phyloP scores from a whole-genome alignment of 1,284 basidiomycete genomes.

The Microbotryum scabiosae region DNA sequence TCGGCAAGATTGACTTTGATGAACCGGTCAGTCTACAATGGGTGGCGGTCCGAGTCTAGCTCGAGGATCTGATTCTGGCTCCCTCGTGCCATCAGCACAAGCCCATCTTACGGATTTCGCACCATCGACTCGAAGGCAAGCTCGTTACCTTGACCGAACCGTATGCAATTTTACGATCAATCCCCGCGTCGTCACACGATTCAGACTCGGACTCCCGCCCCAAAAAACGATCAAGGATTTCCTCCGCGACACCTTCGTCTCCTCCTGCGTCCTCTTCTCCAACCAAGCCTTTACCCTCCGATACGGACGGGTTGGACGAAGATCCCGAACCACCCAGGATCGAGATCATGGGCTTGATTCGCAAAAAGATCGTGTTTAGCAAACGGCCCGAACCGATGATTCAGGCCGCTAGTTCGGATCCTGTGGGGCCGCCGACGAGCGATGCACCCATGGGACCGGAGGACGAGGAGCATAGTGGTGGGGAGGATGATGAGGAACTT shows the following conservation, averaged over 20 bases:
- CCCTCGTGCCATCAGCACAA: conserved; percentile 17
- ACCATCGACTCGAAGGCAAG: conserved; percentile 33
- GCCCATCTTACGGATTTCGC: conserved; percentile 32
- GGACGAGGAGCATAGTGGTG: too few species aligned
- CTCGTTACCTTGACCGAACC: conserved; percentile 30
- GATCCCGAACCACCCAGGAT: conserved; percentile 3
- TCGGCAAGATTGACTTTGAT: conserved; percentile 33
- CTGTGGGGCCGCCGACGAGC: too few species aligned
- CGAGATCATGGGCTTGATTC: conserved; percentile 27
- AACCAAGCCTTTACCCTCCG: not conserved
- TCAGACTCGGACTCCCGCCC: not conserved
- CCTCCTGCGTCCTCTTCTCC: not conserved
- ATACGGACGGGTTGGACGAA: not conserved
- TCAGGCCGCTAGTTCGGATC: not conserved
- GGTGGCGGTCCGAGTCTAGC: not conserved
- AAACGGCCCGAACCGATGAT: conserved; percentile 33
- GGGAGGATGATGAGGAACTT: too few species aligned
- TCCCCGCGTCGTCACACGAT: not conserved
- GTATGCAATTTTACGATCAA: conserved; percentile 31
- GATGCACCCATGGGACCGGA: too few species aligned
- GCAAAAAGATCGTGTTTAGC: conserved; percentile 31
- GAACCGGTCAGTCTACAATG: conserved; percentile 21
- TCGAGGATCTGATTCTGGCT: not conserved
- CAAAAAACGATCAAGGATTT: not conserved
- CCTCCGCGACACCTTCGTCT: not conserved